Percentiles rank a stretch among this genome's conserved stretches.
phyloP scores from a whole-genome alignment of 805 yeast species.

The Wickerhamomyces subpelliculosus region DNA sequence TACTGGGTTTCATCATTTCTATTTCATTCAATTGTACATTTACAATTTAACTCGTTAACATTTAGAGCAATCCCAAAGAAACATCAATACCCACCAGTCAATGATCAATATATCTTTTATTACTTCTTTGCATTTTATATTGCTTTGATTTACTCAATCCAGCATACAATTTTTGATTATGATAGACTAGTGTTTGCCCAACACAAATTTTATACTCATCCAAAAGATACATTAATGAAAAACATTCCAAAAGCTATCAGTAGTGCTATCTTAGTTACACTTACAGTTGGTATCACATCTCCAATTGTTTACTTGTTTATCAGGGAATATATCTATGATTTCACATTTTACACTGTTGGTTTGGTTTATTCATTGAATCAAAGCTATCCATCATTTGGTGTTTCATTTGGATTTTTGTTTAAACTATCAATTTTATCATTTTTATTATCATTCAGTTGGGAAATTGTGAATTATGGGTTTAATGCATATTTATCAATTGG shows the following conservation, averaged over 20 bases:
- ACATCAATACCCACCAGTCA: conserved; percentile 34
- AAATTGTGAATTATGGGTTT: conserved; percentile 48
- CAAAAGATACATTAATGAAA: conserved; percentile 25
- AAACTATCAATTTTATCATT: conserved; percentile 28
- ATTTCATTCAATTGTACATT: conserved; percentile 19
- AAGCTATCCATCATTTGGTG: conserved; percentile 31
- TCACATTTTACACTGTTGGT: conserved; percentile 24
- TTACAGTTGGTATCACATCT: conserved; percentile 21
- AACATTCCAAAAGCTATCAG: conserved; percentile 28
- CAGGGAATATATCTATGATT: conserved; percentile 36
- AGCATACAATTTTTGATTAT: conserved; percentile 46
- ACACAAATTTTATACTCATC: conserved; percentile 31
- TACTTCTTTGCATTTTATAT: conserved; percentile 38
- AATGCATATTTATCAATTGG: conserved; percentile 66
- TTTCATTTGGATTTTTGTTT: conserved; percentile 25
- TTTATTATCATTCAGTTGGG: conserved; percentile 40
- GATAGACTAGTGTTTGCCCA: conserved; percentile 43
- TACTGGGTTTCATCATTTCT: conserved; percentile 19
- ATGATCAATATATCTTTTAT: conserved; percentile 39
- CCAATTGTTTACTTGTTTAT: conserved; percentile 35
- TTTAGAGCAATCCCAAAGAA: conserved; percentile 26
- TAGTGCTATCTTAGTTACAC: conserved; percentile 30
- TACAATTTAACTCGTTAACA: conserved; percentile 14
- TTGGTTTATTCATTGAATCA: conserved; percentile 30
- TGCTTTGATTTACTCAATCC: conserved; percentile 40